Evolutionary conservation across 129 eudicot genomes (phyloP).

Genomic region (Lactuca saligna): DNA sequence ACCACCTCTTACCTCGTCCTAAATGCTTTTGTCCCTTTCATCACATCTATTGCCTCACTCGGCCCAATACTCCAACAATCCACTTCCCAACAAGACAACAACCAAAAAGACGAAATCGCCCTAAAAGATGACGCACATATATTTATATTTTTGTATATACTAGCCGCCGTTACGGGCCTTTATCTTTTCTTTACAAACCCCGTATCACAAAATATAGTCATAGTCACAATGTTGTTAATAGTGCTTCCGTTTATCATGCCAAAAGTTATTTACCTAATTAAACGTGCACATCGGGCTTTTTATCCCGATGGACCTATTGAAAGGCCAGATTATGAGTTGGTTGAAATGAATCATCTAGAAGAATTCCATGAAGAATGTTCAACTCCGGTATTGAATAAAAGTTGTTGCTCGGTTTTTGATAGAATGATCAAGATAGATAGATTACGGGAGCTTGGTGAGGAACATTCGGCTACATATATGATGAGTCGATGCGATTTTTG

Average conservation of each 20-base stretch:
- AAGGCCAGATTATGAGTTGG: conserved; percentile 37
- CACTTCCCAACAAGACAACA: conserved; percentile 21
- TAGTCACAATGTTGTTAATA: conserved; percentile 44
- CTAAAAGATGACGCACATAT: conserved; percentile 38
- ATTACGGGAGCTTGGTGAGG: conserved; percentile 47
- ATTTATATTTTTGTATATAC: conserved; percentile 38
- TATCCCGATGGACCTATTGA: conserved; percentile 25
- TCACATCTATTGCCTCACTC: conserved; percentile 40
- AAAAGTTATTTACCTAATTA: conserved; percentile 25
- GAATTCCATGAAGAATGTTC: conserved; percentile 23
- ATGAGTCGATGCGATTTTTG: conserved; percentile 50
- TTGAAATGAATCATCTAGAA: conserved; percentile 33
- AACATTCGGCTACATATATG: conserved; percentile 43
- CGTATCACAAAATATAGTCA: conserved; percentile 28
- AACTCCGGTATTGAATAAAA: background rate
- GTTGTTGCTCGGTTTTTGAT: conserved; percentile 1
- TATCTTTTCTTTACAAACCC: conserved; percentile 52
- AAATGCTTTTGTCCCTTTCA: conserved; percentile 57
- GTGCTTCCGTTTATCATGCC: conserved; percentile 48
- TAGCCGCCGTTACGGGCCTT: conserved; percentile 58
- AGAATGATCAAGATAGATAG: conserved; percentile 26
- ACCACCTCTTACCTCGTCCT: conserved; percentile 53
- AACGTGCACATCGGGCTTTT: conserved; percentile 23
- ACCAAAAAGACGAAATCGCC: conserved; percentile 25
- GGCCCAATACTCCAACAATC: conserved; percentile 46